Percentiles rank a stretch among this genome's conserved stretches.
Evolutionary conservation across 1,139 yeast species (phyloP).

Genomic region (Debaryomyces nepalensis): DNA sequence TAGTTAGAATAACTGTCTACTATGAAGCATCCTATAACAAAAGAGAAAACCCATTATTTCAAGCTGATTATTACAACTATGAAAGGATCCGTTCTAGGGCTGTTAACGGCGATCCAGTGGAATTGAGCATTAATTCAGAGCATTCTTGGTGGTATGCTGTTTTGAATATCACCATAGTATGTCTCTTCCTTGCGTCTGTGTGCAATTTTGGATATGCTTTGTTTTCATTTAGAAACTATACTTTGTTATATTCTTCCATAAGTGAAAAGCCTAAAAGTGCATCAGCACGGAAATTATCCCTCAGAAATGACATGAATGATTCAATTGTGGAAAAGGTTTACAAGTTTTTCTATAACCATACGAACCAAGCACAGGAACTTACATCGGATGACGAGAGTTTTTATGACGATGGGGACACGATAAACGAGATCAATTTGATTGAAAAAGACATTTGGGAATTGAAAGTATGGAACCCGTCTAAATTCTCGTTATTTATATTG

Average conservation of each 20-base stretch:
- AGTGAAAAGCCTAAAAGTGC: constrained; percentile 40
- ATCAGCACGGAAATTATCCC: constrained; percentile 34
- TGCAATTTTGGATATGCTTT: constrained; percentile 38
- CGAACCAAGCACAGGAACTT: constrained; percentile 9
- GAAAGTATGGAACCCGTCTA: constrained; percentile 63
- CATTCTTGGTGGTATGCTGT: constrained; percentile 7
- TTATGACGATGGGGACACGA: constrained; percentile 24
- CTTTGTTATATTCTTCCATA: constrained; percentile 37
- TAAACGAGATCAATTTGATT: constrained; percentile 22
- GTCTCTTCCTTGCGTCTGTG: constrained; percentile 27
- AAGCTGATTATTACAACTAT: constrained; percentile 37
- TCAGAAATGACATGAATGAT: constrained; percentile 16
- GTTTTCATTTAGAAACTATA: constrained; percentile 41
- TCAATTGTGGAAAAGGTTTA: constrained; percentile 19
- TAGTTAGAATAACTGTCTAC: constrained; percentile 26
- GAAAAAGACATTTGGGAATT: constrained; percentile 54
- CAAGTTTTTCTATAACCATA: constrained; percentile 14
- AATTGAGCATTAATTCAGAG: constrained; percentile 4
- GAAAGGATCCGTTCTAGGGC: constrained; percentile 34
- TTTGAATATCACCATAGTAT: constrained; percentile 4
- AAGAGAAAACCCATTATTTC: constrained; percentile 30
- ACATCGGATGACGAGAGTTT: constrained; percentile 16
- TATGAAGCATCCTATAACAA: constrained; percentile 28
- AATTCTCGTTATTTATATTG: constrained; percentile 50
- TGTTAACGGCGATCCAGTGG: constrained; percentile 12